These are phyloP conservation scores for Aspergillus sclerotialis DNA, from an alignment of 2,329 filamentous ascomycete species.

Conservation along the genomic window DNA sequence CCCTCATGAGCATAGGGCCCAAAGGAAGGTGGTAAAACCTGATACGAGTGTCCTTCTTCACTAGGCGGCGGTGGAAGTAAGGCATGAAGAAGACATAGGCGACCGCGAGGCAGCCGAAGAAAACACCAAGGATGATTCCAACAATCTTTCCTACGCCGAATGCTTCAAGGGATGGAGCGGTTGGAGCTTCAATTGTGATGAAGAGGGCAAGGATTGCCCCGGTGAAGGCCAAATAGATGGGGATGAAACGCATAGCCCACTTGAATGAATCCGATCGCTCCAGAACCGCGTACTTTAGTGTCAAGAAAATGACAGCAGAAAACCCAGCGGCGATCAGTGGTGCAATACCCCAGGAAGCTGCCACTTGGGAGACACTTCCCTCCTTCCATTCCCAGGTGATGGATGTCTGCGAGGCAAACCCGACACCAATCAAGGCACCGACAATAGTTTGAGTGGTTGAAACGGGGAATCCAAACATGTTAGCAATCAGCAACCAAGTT, in stretches of 20 bases:
- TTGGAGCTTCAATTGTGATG: slow-evolving; percentile 43
- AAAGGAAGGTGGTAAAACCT: slow-evolving; percentile 25
- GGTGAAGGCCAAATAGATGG: slow-evolving; percentile 44
- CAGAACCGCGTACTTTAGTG: slow-evolving; percentile 45
- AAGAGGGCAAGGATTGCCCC: slow-evolving; percentile 50
- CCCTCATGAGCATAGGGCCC: slow-evolving; percentile 34
- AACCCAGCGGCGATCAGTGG: slow-evolving; percentile 43
- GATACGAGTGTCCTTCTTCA: slow-evolving; percentile 15
- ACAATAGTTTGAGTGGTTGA: slow-evolving; percentile 37
- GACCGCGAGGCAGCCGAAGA: slow-evolving; percentile 18
- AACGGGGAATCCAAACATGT: slow-evolving; percentile 31
- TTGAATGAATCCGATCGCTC: slow-evolving; percentile 44
- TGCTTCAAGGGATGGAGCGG: slow-evolving; percentile 15
- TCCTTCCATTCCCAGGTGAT: slow-evolving; percentile 30
- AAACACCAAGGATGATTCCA: slow-evolving; percentile 20
- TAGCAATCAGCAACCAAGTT: slow-evolving; percentile 31
- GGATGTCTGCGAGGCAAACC: slow-evolving; percentile 15
- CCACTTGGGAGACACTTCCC: slow-evolving; percentile 42
- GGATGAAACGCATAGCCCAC: slow-evolving; percentile 43
- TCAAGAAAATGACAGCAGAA: slow-evolving; percentile 43
- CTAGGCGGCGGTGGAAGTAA: slow-evolving; percentile 21
- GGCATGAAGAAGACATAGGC: slow-evolving; percentile 19
- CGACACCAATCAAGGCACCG: slow-evolving; percentile 27
- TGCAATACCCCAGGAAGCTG: slow-evolving; percentile 44
- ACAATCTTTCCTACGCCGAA: slow-evolving; percentile 18